These are phyloP conservation scores for Colletotrichum lindemuthianum DNA, from an alignment of 2,329 filamentous ascomycete genomes.

Conservation along the genomic window DNA sequence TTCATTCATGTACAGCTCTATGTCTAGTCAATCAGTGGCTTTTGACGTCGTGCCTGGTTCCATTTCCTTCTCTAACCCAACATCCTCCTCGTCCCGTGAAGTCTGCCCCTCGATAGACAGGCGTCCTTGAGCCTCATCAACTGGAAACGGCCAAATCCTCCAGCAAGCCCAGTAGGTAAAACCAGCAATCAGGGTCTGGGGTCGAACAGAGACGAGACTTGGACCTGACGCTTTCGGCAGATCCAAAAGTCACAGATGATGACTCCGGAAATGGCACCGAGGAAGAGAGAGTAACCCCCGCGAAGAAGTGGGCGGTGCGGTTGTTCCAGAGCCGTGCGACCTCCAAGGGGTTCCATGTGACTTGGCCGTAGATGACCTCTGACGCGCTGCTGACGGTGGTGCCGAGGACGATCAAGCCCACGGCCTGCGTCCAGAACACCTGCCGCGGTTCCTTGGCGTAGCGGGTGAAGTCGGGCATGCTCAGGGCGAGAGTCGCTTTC, in stretches of 20 bases:
- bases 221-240: slow-evolving; percentile 46
- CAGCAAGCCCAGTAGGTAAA: slow-evolving; percentile 32
- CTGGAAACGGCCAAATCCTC: slow-evolving; percentile 13
- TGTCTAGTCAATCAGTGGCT: too few species aligned
- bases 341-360: slow-evolving; percentile 43
- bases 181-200: slow-evolving; percentile 38
- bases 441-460: slow-evolving; percentile 36
- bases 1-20: too few species aligned
- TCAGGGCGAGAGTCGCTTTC: slow-evolving; percentile 36
- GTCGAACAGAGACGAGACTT: slow-evolving; percentile 49
- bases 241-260: slow-evolving; percentile 52
- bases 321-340: slow-evolving; percentile 41
- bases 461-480: slow-evolving; percentile 38
- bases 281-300: slow-evolving; percentile 48
- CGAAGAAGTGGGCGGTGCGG: slow-evolving; percentile 46
- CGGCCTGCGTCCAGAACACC: slow-evolving; percentile 37
- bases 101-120: slow-evolving; percentile 8
- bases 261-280: slow-evolving; percentile 49
- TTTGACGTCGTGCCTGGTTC: too few species aligned
- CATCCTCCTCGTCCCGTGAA: background rate
- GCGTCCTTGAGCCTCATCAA: slow-evolving; percentile 5
- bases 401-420: slow-evolving; percentile 40
- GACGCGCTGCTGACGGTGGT: slow-evolving; percentile 54
- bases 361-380: slow-evolving; percentile 39
- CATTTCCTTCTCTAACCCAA: too few species aligned